Evolutionary conservation across 306 rosid genomes (phyloP).

Genomic region (Prunus campanulata): DNA sequence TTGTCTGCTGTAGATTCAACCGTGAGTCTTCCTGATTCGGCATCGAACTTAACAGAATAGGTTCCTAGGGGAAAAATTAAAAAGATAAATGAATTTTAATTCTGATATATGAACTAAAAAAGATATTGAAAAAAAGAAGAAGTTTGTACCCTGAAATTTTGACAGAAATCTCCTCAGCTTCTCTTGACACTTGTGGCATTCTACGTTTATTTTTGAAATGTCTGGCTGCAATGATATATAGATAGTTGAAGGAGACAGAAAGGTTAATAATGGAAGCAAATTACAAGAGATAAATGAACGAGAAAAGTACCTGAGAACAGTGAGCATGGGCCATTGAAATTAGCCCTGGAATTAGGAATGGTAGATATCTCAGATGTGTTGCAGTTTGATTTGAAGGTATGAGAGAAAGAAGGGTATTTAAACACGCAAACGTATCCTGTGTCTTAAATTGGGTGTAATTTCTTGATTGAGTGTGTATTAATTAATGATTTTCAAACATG

Average conservation of each 20-base stretch:
- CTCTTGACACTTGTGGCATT: not conserved
- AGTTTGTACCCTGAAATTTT: not conserved
- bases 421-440: not conserved
- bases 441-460: not conserved
- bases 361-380: not conserved
- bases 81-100: not conserved
- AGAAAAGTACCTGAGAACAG: not conserved
- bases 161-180: conserved; percentile 1
- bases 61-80: not conserved
- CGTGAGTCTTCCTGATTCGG: not conserved
- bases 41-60: not conserved
- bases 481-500: not conserved
- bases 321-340: not conserved
- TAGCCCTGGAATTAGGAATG: not conserved
- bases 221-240: not conserved
- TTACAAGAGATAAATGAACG: too few species aligned
- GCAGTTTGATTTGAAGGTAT: not conserved
- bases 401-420: not conserved
- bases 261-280: too few species aligned
- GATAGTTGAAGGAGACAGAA: too few species aligned
- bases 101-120: not conserved
- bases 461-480: not conserved
- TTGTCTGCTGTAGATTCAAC: not conserved
- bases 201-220: not conserved
- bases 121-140: not conserved